Percentiles rank a stretch among this genome's conserved stretches.
phyloP scores from a whole-genome alignment of 2,329 filamentous ascomycete species.

The Apiospora hydei region DNA sequence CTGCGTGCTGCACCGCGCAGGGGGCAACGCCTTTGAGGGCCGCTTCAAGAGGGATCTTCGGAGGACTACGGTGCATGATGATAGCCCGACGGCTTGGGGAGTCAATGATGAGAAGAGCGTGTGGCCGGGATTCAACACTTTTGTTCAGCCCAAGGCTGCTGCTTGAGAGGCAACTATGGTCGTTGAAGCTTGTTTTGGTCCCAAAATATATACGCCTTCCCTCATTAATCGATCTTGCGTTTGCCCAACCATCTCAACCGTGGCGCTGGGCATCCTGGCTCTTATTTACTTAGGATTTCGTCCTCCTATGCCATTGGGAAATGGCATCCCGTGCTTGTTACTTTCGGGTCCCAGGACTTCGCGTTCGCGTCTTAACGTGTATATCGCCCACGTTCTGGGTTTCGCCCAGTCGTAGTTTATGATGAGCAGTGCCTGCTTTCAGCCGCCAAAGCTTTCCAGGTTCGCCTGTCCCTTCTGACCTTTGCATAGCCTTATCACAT shows the following conservation, averaged over 20 bases:
- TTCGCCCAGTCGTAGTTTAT: too few relatives aligned
- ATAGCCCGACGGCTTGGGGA: constrained; percentile 20
- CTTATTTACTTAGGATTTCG: too few relatives aligned
- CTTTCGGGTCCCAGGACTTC: too few relatives aligned
- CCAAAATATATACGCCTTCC: neutral
- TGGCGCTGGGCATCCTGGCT: too few relatives aligned
- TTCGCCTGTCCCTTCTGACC: too few relatives aligned
- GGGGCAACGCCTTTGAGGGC: neutral
- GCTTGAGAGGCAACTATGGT: neutral
- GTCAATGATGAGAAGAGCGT: constrained; percentile 13
- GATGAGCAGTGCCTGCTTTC: too few relatives aligned
- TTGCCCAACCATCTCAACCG: neutral
- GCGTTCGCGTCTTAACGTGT: too few relatives aligned
- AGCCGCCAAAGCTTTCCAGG: too few relatives aligned
- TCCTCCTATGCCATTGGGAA: too few relatives aligned
- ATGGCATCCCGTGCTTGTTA: too few relatives aligned
- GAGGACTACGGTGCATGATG: constrained; percentile 24
- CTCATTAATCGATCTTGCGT: neutral
- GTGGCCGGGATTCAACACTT: neutral
- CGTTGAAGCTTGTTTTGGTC: neutral
- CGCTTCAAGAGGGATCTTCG: constrained; percentile 2
- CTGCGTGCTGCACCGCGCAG: constrained; percentile 29
- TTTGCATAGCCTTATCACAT: too few relatives aligned
- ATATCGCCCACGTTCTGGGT: too few relatives aligned
- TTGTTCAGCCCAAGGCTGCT: neutral